Base-by-base conservation (phyloP, 2,329 filamentous ascomycete genomes). In the Penicillium concentricum region DNA sequence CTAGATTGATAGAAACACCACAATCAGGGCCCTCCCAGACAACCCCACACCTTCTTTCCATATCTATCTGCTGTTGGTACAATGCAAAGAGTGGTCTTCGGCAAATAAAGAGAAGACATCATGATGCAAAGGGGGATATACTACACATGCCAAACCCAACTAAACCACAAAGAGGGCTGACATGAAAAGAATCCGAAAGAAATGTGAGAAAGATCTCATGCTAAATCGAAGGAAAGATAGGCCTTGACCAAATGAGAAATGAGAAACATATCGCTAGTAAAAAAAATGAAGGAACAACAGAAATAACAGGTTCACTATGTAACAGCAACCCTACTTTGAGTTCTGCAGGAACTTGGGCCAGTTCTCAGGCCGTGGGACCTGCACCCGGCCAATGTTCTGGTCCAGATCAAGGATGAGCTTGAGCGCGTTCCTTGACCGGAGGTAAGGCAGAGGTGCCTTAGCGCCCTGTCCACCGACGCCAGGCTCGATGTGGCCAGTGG, bases 391-490 rank as follows among this genome's bases (percentile, higher is more conserved):
- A 80, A 97, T 97, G 72, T 95, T 90, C 78, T 94, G 88, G 72
- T 97, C 93, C 59, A 97, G 80, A 74, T 97, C 93, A 47, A 97
- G 84, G 67, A 97, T 93, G 67, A 97, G 90, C 83, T 97, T 97
- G 66, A 97, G 82, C 12, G 93, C 93, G 73, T 97, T 97, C 59
- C 92, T 83, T 76, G 90, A 95, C 67, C 87, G 79, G 63, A 90
- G 74, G 70, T 88, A 89, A 30, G 86, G 84, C 60, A 88, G 73
- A 44, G 86, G 84, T 16, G 83, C 82, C 58, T 78, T 86, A 59
- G 86, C 87, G 65, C 87, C 84, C 63, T 82, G 81, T 54, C 90
- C 76, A 12, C 85, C 84, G 6, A 87, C 79, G 35, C 85, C 79
- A 2, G 85, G 87, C 65, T 89, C 87, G 18, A 84, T 75, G 37